A percentile compares a stretch with the other conserved stretches of the same genome.
Conservation (phyloP, 192 early-diverging fungal genomes). For the Entomortierella parvispora region DNA sequence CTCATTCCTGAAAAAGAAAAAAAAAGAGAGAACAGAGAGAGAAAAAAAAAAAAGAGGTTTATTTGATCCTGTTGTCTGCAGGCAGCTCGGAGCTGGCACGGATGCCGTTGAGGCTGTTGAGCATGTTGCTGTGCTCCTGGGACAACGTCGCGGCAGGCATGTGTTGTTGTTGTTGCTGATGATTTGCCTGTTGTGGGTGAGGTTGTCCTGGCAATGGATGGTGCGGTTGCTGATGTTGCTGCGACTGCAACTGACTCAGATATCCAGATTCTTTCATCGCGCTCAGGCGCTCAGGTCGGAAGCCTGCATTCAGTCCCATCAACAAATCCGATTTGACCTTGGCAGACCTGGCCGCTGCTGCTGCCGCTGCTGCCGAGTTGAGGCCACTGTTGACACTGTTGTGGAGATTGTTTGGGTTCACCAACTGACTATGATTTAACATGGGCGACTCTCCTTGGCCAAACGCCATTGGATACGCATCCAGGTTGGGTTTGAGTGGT, state of each 20-base stretch:
- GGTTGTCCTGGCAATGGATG: conserved; percentile 19
- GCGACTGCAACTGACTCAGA: background rate
- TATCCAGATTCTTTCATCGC: background rate
- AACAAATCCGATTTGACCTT: conserved; percentile 49
- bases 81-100: too few relatives aligned
- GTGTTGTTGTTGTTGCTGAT: conserved; percentile 13
- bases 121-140: conserved; percentile 25
- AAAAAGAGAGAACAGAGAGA: too few relatives aligned
- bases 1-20: too few relatives aligned
- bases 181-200: conserved; percentile 10
- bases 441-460: conserved; percentile 42
- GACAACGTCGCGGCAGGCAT: background rate
- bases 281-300: conserved; percentile 31
- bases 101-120: conserved; percentile 29
- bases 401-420: too few relatives aligned
- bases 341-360: conserved; percentile 36
- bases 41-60: too few relatives aligned
- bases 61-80: too few relatives aligned
- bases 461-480: conserved; percentile 32
- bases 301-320: conserved; percentile 43
- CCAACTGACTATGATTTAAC: conserved; percentile 15
- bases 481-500: conserved; percentile 32
- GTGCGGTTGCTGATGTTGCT: background rate
- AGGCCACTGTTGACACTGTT: background rate
- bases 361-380: conserved; percentile 25